These are phyloP conservation scores for Corrigiola litoralis DNA, from an alignment of 179 eudicot genomes.

Conservation along the genomic window DNA sequence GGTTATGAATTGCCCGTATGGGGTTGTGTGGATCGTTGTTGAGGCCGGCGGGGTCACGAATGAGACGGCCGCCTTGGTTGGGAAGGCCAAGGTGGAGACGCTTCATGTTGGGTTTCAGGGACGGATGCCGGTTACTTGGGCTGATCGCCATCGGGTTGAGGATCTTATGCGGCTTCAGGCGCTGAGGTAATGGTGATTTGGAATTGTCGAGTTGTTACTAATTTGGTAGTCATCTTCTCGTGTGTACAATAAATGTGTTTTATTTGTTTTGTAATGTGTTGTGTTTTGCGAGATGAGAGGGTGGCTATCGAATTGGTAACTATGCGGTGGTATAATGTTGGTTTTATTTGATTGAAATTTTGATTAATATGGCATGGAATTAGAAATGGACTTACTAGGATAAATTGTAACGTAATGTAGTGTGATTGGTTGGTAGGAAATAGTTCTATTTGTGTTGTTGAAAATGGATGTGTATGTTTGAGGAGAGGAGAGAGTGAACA, in stretches of 20 bases:
- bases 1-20: conserved; percentile 72
- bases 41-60: conserved; percentile 82
- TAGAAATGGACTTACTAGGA: too few species aligned
- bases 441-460: too few species aligned
- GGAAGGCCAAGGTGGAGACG: conserved; percentile 46
- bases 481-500: not conserved
- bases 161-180: conserved; percentile 65
- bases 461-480: too few species aligned
- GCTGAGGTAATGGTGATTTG: conserved; percentile 47
- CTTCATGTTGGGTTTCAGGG: conserved; percentile 62
- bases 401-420: too few species aligned
- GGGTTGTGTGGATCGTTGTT: conserved; percentile 82
- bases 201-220: not conserved
- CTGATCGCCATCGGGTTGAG: conserved; percentile 63
- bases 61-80: conserved; percentile 66
- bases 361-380: too few species aligned
- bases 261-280: too few species aligned
- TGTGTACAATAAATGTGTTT: too few species aligned
- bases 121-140: conserved; percentile 67
- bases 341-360: too few species aligned
- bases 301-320: too few species aligned
- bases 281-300: too few species aligned
- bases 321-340: too few species aligned
- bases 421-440: too few species aligned
- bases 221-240: not conserved